Percentiles rank a stretch among this genome's conserved stretches.
phyloP scores from a whole-genome alignment of 108 stramenopile species.

The Cyclotella sp. region DNA sequence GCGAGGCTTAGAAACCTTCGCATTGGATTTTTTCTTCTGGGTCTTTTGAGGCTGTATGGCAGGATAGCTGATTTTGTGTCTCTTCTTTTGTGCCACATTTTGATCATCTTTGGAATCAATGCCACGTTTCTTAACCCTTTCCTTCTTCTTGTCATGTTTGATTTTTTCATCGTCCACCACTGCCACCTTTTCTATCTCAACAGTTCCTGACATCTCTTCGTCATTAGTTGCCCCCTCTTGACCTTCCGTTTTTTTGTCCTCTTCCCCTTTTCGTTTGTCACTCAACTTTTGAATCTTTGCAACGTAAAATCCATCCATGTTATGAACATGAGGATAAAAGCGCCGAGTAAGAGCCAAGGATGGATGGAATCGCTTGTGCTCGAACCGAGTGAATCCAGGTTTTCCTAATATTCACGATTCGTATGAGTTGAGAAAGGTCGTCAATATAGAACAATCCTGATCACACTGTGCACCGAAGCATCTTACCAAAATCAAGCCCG shows the following conservation, averaged over 20 bases:
- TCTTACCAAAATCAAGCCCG: slow-evolving; percentile 91
- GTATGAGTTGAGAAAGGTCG: not conserved
- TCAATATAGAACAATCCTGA: not conserved
- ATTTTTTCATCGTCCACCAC: not conserved
- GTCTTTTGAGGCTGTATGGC: slow-evolving; percentile 54
- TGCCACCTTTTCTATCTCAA: slow-evolving; percentile 13
- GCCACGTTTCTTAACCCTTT: slow-evolving; percentile 34
- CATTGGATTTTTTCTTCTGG: slow-evolving; percentile 67
- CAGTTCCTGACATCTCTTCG: slow-evolving; percentile 25
- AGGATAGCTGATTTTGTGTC: slow-evolving; percentile 55
- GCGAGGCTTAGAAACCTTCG: slow-evolving; percentile 82
- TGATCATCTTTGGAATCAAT: slow-evolving; percentile 27
- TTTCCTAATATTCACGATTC: slow-evolving; percentile 53
- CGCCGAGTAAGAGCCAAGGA: slow-evolving; percentile 90
- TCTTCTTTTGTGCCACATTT: slow-evolving; percentile 42
- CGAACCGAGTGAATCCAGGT: slow-evolving; percentile 95
- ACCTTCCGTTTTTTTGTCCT: slow-evolving; percentile 44
- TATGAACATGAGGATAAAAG: slow-evolving; percentile 99
- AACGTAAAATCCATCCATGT: slow-evolving; percentile 99
- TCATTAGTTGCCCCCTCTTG: slow-evolving; percentile 23
- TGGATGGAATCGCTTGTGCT: slow-evolving; percentile 97
- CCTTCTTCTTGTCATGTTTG: slow-evolving; percentile 36
- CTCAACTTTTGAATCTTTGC: slow-evolving; percentile 96
- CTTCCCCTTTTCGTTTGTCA: slow-evolving; percentile 66
- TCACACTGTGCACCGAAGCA: not conserved